phyloP scores from a whole-genome alignment of 768 basidiomycete genomes.

The Russula ochroleuca region DNA sequence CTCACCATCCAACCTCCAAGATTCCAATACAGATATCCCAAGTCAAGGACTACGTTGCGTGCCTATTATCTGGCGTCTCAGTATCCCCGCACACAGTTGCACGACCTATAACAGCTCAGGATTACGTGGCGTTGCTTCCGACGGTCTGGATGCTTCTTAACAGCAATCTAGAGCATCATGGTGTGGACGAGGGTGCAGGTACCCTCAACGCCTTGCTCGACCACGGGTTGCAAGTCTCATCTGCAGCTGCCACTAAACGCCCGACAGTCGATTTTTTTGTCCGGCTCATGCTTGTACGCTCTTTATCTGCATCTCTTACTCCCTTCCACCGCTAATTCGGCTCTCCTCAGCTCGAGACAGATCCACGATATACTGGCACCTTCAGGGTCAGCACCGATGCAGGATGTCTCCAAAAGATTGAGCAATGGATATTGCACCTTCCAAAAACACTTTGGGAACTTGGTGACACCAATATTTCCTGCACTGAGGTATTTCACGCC shows the following conservation, averaged over 20 bases:
- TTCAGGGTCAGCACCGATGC: conserved; percentile 39
- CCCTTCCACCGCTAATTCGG: neutral
- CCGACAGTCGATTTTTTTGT: conserved; percentile 72
- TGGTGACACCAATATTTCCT: conserved; percentile 49
- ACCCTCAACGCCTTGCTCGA: conserved; percentile 57
- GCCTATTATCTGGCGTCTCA: conserved; percentile 48
- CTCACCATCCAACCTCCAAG: conserved; percentile 30
- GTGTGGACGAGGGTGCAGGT: conserved; percentile 28
- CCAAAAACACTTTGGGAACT: conserved; percentile 86
- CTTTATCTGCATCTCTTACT: neutral
- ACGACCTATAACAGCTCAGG: conserved; percentile 47
- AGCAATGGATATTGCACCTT: conserved; percentile 69
- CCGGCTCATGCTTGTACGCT: conserved; percentile 61
- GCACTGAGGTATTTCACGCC: conserved; percentile 52
- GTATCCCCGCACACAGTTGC: conserved; percentile 31
- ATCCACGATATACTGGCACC: conserved; percentile 47
- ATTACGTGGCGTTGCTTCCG: conserved; percentile 68
- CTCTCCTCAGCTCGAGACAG: conserved; percentile 52
- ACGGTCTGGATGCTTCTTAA: conserved; percentile 74
- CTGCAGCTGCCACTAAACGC: conserved; percentile 60
- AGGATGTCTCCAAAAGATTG: conserved; percentile 36
- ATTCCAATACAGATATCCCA: conserved; percentile 36
- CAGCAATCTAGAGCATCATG: conserved; percentile 28
- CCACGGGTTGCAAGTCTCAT: conserved; percentile 57
- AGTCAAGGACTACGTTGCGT: conserved; percentile 52